Evolutionary conservation across 768 basidiomycete genomes (phyloP), one percentile per base, ranked within the genome.

Genomic region (Rhizopogon roseolus): DNA sequence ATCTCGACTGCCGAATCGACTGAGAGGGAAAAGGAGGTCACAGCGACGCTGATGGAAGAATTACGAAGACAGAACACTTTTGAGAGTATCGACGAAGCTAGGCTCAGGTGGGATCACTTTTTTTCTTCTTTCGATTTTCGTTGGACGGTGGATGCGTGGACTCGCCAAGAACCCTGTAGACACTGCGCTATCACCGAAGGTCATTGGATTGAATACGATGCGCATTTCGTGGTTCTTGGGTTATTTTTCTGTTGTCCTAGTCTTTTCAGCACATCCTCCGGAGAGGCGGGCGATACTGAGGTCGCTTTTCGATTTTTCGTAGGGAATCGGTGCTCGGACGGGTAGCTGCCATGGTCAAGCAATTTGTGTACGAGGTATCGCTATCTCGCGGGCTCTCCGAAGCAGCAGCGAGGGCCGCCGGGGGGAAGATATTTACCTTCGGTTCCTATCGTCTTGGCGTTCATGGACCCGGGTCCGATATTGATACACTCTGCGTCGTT

Each of bases 401-500:
- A 58, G 72, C 86, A 17, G 88, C 92, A 1, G 95, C 96, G 8
- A 81, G 73, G 49, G 86, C 90, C 45, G 93, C 97, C 8, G 97
- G 97, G 49, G 97, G 95, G 59, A 96, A 98, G 77, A 98, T 99
- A 67, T 99, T 93, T 70, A 98, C 97, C 6, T 99, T 96, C 70
- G 97, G 97, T 40, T 98, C 95, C 49, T 98, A 98, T 77, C 88
- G 97, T 62, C 76, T 99, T 46, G 97, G 97, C 55, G 97, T 98
- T 19, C 97, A 98, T 70, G 93, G 92, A 11, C 97, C 96, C 36
- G 90, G 92, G 3, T 79, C 88, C 46, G 96, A 99, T 81, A 98
- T 99, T 68, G 97, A 99, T 76, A 97, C 95, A n/a, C 74, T 99
- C 19, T 90, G 93, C 66, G 96, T 98, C 36, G 97, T 96, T 37